phyloP scores from a whole-genome alignment of 2,329 filamentous ascomycete genomes.

The Fusarium newnesense region DNA sequence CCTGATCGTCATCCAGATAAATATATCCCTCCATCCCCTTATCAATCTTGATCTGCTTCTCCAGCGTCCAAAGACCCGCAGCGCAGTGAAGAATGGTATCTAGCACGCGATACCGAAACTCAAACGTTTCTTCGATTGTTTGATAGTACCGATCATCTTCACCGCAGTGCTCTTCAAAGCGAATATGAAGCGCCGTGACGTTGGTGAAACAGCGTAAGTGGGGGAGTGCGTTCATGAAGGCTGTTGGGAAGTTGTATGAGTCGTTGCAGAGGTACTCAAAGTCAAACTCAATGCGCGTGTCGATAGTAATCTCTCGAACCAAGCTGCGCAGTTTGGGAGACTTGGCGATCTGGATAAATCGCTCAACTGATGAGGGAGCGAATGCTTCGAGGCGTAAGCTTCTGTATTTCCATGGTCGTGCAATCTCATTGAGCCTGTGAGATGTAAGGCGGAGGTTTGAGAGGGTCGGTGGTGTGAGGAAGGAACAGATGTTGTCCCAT shows the following conservation, averaged over 20 bases:
- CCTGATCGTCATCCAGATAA: accelerated
- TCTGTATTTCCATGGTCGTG: background rate
- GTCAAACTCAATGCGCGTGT: constrained; percentile 17
- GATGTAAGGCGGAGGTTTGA: constrained; percentile 11
- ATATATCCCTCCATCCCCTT: background rate
- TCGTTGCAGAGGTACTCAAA: background rate
- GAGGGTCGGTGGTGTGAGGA: background rate
- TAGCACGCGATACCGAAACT: constrained; percentile 19
- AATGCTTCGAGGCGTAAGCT: constrained; percentile 6
- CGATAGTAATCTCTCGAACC: constrained; percentile 22
- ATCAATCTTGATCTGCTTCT: constrained; percentile 16
- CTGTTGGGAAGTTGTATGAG: background rate
- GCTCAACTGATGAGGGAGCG: background rate
- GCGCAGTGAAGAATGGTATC: constrained; percentile 31
- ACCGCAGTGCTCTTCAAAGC: constrained; percentile 22
- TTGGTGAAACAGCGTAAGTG: background rate
- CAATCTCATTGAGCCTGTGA: background rate
- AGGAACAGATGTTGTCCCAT: constrained; percentile 19
- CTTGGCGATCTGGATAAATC: constrained; percentile 22
- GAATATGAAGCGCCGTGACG: background rate
- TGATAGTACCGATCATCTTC: accelerated
- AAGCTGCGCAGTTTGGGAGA: background rate
- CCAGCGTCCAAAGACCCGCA: constrained; percentile 19
- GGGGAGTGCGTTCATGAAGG: constrained; percentile 16
- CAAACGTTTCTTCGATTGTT: constrained; percentile 2